Evolutionary conservation across 1,139 yeast species (phyloP), one percentile per base, ranked within the genome.

Genomic region (Suhomyces bribrorum): DNA sequence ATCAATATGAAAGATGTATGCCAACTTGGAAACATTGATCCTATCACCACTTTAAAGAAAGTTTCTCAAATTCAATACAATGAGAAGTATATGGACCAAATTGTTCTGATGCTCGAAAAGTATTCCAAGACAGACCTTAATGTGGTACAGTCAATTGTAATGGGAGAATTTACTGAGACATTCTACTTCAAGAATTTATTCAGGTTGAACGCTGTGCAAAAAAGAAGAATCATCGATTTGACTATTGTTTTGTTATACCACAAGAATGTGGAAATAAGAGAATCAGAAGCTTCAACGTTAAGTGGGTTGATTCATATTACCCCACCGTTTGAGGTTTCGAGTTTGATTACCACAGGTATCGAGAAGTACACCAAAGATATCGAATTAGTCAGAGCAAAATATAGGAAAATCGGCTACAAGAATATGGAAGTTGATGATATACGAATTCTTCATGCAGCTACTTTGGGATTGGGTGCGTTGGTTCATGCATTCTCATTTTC

Each of bases 401-500:
- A 64, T 34, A 59, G 63, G 43, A 56, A 55, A 61, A 34, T 41
- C 6, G 64, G 62, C 1, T 62, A 59, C 45, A 66, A 61, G 45
- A 57, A 54, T 28, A 52, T 59, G 34, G 49, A 74, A 0, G 53
- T 62, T 26, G 73, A 71, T 5, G 79, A 80, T 44, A 52, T 64
- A 3, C 65, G 76, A 9, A 61, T 65, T 9, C 65, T 90, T 6
- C 98, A 92, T 56, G 96, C 94, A 2, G 90, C 96, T 2, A 85
- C 92, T 0, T 66, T 94, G 18, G 97, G 97, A 0, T 67, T 92
- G 9, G 96, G 97, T 4, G 86, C 97, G 0, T 67, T 92, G 30
- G 81, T 92, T 2, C 83, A 86, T 41, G 97, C 98, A 0, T 92
- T 86, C 64, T 92, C 97, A 2, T 92, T 88, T 56, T 72, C 76